Conservation (phyloP, 2,329 filamentous ascomycete genomes). For the Aureobasidium namibiae region DNA sequence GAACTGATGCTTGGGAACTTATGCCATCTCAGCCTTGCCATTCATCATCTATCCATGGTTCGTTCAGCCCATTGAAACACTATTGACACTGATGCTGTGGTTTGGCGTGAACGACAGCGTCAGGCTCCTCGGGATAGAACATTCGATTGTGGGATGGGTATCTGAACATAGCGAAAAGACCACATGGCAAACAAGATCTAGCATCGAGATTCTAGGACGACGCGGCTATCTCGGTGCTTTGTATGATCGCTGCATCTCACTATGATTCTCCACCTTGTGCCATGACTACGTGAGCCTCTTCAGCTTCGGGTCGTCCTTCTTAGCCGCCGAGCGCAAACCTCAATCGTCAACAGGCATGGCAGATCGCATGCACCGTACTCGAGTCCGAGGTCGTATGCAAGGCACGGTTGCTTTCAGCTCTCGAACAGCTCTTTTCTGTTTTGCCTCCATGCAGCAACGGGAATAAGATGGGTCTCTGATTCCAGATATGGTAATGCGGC, state of each 20-base stretch:
- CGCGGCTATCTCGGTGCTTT: not conserved
- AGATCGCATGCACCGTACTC: not conserved
- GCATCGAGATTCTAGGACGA: not conserved
- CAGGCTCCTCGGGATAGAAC: not conserved
- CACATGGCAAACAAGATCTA: not conserved
- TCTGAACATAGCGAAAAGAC: too few relatives aligned
- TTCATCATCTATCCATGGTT: not conserved
- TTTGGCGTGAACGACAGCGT: not conserved
- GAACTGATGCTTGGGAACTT: not conserved
- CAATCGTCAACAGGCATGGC: not conserved
- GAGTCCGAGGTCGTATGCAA: not conserved
- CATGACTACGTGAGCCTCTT: not conserved
- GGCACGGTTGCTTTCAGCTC: not conserved
- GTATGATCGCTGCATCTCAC: not conserved
- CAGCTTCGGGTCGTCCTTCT: not conserved
- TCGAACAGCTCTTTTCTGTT: not conserved
- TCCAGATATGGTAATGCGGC: not conserved
- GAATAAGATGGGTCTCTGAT: not conserved
- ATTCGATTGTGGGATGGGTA: too few relatives aligned
- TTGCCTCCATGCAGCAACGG: not conserved
- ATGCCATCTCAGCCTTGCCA: too few relatives aligned
- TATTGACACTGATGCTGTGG: not conserved
- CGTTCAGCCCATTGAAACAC: not conserved
- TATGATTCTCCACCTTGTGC: not conserved
- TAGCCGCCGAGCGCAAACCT: not conserved